phyloP scores from a whole-genome alignment of 805 yeast species.

The Myxozyma vanderwaltii region DNA sequence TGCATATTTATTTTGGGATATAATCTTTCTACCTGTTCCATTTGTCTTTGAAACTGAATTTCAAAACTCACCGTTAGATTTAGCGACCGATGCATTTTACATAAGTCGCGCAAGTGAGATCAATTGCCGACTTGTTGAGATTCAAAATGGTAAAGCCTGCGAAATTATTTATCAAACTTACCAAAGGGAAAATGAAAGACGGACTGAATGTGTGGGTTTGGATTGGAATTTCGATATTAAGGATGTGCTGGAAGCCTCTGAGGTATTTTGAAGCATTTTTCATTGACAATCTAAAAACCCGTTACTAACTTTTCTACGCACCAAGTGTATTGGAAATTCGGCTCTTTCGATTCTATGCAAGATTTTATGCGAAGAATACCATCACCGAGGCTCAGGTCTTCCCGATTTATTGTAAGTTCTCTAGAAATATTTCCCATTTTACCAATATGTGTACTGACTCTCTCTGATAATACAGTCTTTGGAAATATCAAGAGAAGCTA shows the following conservation, averaged over 20 bases:
- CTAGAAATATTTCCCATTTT: too few relatives aligned
- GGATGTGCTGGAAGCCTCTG: slow-evolving; percentile 34
- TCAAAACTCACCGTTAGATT: slow-evolving; percentile 42
- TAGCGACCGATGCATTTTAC: slow-evolving; percentile 37
- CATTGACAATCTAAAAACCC: too few relatives aligned
- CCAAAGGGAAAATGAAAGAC: slow-evolving; percentile 25
- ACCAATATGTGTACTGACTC: too few relatives aligned
- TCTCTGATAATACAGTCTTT: too few relatives aligned
- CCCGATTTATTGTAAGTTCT: slow-evolving; percentile 41
- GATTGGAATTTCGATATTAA: slow-evolving; percentile 39
- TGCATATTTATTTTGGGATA: slow-evolving; percentile 42
- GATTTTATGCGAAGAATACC: slow-evolving; percentile 36
- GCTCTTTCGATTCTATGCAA: slow-evolving; percentile 35
- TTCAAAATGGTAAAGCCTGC: slow-evolving; percentile 16
- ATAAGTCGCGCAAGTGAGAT: slow-evolving; percentile 33
- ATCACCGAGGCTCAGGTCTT: slow-evolving; percentile 40
- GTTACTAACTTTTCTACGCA: too few relatives aligned
- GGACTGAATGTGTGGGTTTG: slow-evolving; percentile 40
- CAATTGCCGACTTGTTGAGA: slow-evolving; percentile 34
- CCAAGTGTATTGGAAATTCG: slow-evolving; percentile 32
- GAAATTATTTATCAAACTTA: slow-evolving; percentile 15
- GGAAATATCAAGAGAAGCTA: slow-evolving; percentile 33
- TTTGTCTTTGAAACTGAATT: slow-evolving; percentile 41
- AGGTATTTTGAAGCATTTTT: slow-evolving; percentile 12
- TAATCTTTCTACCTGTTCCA: slow-evolving; percentile 30